phyloP scores from a whole-genome alignment of 2,329 filamentous ascomycete genomes.

The Claviceps fusiformis region DNA sequence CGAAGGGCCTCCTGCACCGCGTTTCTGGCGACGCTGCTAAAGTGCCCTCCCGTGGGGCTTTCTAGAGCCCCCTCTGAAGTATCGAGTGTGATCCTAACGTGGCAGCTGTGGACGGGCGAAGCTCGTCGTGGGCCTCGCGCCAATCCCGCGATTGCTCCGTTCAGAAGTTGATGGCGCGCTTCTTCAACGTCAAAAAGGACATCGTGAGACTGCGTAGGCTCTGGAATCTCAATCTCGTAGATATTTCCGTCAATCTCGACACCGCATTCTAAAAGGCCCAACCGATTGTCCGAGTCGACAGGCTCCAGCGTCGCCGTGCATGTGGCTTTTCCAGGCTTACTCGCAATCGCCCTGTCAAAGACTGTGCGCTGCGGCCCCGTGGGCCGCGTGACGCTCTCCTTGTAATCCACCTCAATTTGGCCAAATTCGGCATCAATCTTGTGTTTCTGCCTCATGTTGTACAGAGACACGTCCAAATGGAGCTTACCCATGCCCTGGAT shows the following conservation, averaged over 20 bases:
- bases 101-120: slow-evolving; percentile 66
- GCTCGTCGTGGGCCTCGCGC: slow-evolving; percentile 70
- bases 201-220: slow-evolving; percentile 31
- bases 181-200: slow-evolving; percentile 36
- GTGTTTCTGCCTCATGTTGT: slow-evolving; percentile 77
- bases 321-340: slow-evolving; percentile 63
- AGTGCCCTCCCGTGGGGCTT: slow-evolving; percentile 53
- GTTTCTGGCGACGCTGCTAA: slow-evolving; percentile 46
- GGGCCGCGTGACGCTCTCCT: slow-evolving; percentile 57
- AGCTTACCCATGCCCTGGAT: slow-evolving; percentile 94
- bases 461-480: slow-evolving; percentile 83
- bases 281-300: slow-evolving; percentile 28
- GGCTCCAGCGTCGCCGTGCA: slow-evolving; percentile 59
- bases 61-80: slow-evolving; percentile 36
- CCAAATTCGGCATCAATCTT: slow-evolving; percentile 80
- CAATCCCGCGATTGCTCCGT: slow-evolving; percentile 70
- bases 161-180: slow-evolving; percentile 50
- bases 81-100: slow-evolving; percentile 58
- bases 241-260: slow-evolving; percentile 58
- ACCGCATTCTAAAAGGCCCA: slow-evolving; percentile 26
- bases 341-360: slow-evolving; percentile 69
- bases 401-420: slow-evolving; percentile 87
- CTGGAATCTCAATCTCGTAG: slow-evolving; percentile 41
- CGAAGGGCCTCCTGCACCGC: slow-evolving; percentile 59
- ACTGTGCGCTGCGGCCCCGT: slow-evolving; percentile 44